Evolutionary conservation across 1,139 yeast genomes (phyloP).

Genomic region (Hemisphaericaspora lyxosophila): DNA sequence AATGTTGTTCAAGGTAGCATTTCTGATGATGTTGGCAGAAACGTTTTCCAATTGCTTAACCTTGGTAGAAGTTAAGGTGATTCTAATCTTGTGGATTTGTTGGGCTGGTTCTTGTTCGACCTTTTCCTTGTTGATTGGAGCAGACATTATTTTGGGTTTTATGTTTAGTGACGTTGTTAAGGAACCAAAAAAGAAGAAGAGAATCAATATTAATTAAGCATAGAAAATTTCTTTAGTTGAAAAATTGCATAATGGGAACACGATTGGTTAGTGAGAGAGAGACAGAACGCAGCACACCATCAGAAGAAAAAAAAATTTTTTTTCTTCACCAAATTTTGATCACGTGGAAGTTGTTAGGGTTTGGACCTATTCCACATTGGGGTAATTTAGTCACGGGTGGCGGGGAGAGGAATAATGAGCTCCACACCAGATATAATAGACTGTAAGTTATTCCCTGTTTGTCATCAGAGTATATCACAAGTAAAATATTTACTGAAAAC

Average conservation of each 20-base stretch:
- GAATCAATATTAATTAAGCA: not conserved
- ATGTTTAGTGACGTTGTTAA: slow-evolving; percentile 47
- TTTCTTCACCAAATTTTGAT: not conserved
- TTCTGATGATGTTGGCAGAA: slow-evolving; percentile 83
- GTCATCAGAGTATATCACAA: no score
- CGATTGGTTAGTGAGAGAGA: not conserved
- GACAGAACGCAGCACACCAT: not conserved
- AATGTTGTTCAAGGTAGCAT: slow-evolving; percentile 80
- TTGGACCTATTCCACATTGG: no score
- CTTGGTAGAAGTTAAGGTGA: slow-evolving; percentile 98
- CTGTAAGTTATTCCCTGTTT: no score
- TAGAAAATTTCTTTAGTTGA: slow-evolving; percentile 10
- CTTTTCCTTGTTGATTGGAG: slow-evolving; percentile 77
- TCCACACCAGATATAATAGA: no score
- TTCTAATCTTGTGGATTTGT: slow-evolving; percentile 96
- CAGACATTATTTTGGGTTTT: slow-evolving; percentile 61
- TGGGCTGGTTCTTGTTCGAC: slow-evolving; percentile 69
- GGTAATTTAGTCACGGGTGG: no score
- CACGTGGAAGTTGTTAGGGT: no score
- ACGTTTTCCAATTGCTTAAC: slow-evolving; percentile 96
- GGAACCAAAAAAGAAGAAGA: slow-evolving; percentile 15
- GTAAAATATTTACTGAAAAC: no score
- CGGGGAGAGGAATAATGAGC: no score
- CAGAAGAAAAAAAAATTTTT: slow-evolving; percentile 1
- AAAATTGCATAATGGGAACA: slow-evolving; percentile 8